Conservation (phyloP, 257 asterid genomes). For the Solanum sejunctum region DNA sequence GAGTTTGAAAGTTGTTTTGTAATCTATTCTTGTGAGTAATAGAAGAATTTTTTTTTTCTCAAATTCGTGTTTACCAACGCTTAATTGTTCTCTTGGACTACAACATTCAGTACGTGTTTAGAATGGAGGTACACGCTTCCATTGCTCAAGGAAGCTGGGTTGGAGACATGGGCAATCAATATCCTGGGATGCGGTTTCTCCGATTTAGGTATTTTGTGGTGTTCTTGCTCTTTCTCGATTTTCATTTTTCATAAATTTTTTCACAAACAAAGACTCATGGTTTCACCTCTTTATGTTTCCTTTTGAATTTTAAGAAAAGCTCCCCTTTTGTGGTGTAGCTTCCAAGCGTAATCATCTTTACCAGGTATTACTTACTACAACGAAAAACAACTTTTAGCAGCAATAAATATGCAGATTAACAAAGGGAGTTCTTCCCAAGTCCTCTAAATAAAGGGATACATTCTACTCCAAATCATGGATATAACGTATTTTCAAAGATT, state of each 20-base stretch:
- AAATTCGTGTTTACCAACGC: too few relatives aligned
- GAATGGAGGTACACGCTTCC: constrained; percentile 90
- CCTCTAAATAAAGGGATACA: background rate
- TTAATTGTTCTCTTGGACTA: too few relatives aligned
- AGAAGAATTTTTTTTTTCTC: too few relatives aligned
- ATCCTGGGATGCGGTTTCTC: constrained; percentile 97
- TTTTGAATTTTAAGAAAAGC: constrained; percentile 33
- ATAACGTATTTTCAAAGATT: background rate
- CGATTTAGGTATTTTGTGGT: constrained; percentile 43
- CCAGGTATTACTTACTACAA: constrained; percentile 28
- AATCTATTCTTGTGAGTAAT: too few relatives aligned
- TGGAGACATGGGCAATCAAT: constrained; percentile 85
- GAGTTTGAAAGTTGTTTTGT: too few relatives aligned
- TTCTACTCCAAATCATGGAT: background rate
- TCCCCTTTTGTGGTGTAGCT: constrained; percentile 56
- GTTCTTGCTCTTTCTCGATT: background rate
- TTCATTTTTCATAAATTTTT: background rate
- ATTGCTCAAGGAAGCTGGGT: constrained; percentile 73
- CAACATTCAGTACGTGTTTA: constrained; percentile 83
- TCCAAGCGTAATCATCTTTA: constrained; percentile 89
- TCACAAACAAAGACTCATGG: background rate
- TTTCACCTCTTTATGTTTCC: background rate
- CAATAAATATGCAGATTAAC: too few relatives aligned
- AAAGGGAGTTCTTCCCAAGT: background rate
- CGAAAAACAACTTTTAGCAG: too few relatives aligned